A percentile compares a stretch with the other conserved stretches of the same genome.
phyloP scores from a whole-genome alignment of 768 basidiomycete genomes.

The Macrocybe gigantea region DNA sequence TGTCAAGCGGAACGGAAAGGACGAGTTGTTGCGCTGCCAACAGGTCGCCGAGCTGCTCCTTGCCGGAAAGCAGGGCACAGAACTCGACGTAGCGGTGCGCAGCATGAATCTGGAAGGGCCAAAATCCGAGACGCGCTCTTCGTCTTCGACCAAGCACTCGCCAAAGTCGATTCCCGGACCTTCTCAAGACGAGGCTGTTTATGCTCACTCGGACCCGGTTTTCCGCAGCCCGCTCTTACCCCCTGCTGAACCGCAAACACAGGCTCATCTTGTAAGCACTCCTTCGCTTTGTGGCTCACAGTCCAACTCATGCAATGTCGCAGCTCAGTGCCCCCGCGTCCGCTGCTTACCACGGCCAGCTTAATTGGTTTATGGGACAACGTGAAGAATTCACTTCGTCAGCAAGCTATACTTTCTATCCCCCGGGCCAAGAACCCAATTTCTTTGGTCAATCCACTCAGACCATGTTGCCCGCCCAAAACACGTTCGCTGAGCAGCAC shows the following conservation, averaged over 20 bases:
- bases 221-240: slow-evolving; percentile 26
- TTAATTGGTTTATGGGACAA: too few relatives aligned
- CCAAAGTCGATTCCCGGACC: too few relatives aligned
- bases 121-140: slow-evolving; percentile 6
- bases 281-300: too few relatives aligned
- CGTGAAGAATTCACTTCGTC: too few relatives aligned
- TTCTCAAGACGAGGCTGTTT: background rate
- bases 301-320: too few relatives aligned
- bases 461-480: too few relatives aligned
- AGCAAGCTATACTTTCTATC: too few relatives aligned
- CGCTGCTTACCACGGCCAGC: too few relatives aligned
- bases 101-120: slow-evolving; percentile 15
- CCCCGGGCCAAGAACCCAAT: too few relatives aligned
- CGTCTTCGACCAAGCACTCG: background rate
- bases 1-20: slow-evolving; percentile 42
- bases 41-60: slow-evolving; percentile 45
- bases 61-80: slow-evolving; percentile 43
- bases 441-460: too few relatives aligned
- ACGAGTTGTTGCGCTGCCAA: slow-evolving; percentile 44
- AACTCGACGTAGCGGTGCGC: slow-evolving; percentile 39
- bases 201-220: slow-evolving; percentile 9
- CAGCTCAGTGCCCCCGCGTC: too few relatives aligned
- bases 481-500: too few relatives aligned
- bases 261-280: background rate
- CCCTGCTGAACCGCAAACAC: slow-evolving; percentile 8